Base-by-base conservation (phyloP, 1,284 basidiomycete genomes). In the Pseudozyma sp. region DNA sequence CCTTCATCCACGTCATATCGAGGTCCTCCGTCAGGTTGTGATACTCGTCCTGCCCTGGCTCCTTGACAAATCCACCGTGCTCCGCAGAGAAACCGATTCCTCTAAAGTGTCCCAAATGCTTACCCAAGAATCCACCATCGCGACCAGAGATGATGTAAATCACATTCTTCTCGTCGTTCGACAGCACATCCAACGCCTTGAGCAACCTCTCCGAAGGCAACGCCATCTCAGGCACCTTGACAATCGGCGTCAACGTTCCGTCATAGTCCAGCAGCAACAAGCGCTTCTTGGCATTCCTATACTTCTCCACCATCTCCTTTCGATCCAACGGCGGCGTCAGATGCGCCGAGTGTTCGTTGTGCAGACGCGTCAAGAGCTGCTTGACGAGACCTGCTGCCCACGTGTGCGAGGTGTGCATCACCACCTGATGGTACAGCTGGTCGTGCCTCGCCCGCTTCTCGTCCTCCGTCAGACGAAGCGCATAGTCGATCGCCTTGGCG, bases 61-160 rank as follows among this genome's bases (percentile, higher is more conserved):
- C 90, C 59, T 91, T 89, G 62, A 97, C 89, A 86, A 97, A 99
- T 45, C 92, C 92, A 17, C 97, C 97, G 82, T 99, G 97, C 86
- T 99, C 96, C 24, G 97, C 96, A 13, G 91, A 92, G 88, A 99
- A 92, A 17, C 96, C 96, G 5, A 99, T 88, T 50, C 89, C 88
- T 69, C 87, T 85, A 60, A 99, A 88, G 83, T 94, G 91, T 6
- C 95, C 95, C 31, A 98, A 89, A 82, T 98, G 94, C 83, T 92
- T 89, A 81, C 94, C 91, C 31, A 99, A 87, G 89, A 99, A 99
- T 52, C 87, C 91, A 57, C 91, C 90, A 83, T 99, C 96, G n/a
- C 97, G 92, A 5, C 96, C 96, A 0, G 94, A 97, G 84, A 99
- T 97, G 85, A 99, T 94, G 87, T 94, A 99, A 60, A 98, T 93